Evolutionary conservation across 345 rosid species (phyloP).

Genomic region (Euphorbia peplus): DNA sequence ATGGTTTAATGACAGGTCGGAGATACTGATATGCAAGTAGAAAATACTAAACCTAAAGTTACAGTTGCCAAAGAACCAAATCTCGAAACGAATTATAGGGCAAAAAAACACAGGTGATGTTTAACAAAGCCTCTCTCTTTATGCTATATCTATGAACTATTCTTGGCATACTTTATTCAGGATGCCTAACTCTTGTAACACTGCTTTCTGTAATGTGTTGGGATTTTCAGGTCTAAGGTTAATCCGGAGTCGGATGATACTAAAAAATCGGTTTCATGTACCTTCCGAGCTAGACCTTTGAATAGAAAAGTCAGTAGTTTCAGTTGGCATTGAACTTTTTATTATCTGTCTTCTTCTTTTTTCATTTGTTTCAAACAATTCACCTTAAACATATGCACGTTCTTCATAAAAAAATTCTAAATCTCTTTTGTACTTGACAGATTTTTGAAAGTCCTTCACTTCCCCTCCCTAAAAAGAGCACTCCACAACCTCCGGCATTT

Average conservation of each 20-base stretch:
- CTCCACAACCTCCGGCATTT: conserved; percentile 28
- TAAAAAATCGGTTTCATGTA: conserved; percentile 25
- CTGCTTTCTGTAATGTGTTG: conserved; percentile 12
- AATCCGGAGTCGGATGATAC: conserved; percentile 25
- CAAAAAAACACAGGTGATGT: conserved; percentile 41
- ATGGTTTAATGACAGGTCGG: conserved; percentile 29
- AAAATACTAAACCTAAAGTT: conserved; percentile 28
- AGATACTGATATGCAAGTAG: conserved; percentile 15
- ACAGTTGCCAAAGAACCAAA: conserved; percentile 58
- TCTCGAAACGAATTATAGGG: conserved; percentile 57
- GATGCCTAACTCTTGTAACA: background rate
- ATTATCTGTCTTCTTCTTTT: background rate
- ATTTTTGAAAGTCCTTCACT: conserved; percentile 28
- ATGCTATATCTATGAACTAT: background rate
- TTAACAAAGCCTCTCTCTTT: background rate
- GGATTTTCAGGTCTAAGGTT: conserved; percentile 41
- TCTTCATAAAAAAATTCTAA: conserved; percentile 4
- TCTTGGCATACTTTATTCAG: background rate
- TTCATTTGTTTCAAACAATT: background rate
- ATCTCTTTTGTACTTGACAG: conserved; percentile 26
- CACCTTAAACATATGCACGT: background rate
- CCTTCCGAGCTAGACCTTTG: conserved; percentile 41
- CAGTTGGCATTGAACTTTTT: background rate
- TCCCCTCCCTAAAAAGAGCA: conserved; percentile 28
- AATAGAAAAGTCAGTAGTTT: conserved; percentile 46